Base-by-base conservation (phyloP, 768 basidiomycete species). In the Leccinum incarnatum region DNA sequence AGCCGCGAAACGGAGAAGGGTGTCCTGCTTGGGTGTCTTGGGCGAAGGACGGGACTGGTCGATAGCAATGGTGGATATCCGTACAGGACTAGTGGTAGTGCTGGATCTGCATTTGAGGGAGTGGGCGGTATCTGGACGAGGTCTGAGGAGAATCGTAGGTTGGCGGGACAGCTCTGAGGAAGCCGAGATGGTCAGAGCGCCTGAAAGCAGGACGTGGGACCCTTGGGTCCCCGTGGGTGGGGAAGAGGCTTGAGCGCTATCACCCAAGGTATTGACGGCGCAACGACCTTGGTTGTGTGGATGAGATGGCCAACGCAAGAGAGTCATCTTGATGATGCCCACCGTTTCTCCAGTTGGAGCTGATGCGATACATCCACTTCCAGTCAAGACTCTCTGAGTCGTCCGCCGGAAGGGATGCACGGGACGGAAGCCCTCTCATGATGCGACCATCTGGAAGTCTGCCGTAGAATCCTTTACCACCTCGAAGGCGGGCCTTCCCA, bases 361-460 rank as follows among this genome's bases (percentile, higher is more conserved):
- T 90, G 61, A 91, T 88, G 56, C 88, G 81, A 71, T 91, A 92
- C 89, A 92, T 91, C 83, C 83, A 88, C 72, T 89, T 91, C 90
- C 90, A 93, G 67, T 90, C 82, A 30, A 75, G 69, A 36, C 72
- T 69, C 50, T 60, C 56, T 14, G 49, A 7, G 19, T 74, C 67
- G 19, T 76, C 74, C 30, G 67, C 65, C 58, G 74, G 62, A 45
- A 56, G 42, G 30, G 62, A 62, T 5, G 76, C 81, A 68, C 85
- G 73, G 27, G 77, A 78, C 11, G 88, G 89, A 29, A 92, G 74
- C 2, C 81, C 77, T 65, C 78, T 84, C 23, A 86, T 72, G 67
- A 84, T 79, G 58, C 84, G 77, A 5, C 84, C 85, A 65, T 89
- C 85, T 6, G 73, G 37, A 17, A 40, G 71, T 51, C 83, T 75